These are phyloP conservation scores for Paspalum notatum DNA, from an alignment of 176 grass and related monocot genomes.

Conservation along the genomic window DNA sequence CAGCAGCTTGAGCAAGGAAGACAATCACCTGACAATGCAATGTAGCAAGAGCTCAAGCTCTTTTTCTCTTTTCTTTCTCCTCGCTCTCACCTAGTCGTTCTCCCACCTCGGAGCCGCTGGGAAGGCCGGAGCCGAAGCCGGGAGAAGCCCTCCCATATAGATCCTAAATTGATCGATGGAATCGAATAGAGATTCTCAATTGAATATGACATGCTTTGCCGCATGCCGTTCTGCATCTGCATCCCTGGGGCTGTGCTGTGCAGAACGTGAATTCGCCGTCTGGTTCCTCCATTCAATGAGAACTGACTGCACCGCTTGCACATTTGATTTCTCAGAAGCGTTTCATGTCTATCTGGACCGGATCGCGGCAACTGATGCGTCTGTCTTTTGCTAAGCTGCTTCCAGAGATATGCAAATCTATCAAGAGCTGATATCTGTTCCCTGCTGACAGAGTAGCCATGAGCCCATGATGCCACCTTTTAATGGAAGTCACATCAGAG, in stretches of 20 bases:
- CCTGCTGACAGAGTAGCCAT: not conserved
- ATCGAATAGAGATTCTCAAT: not conserved
- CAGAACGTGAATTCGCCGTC: constrained; percentile 18
- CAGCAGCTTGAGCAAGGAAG: too few relatives aligned
- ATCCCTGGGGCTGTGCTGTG: constrained; percentile 22
- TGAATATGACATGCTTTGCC: constrained; percentile 20
- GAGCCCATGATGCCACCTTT: not conserved
- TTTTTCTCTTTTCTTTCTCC: too few relatives aligned
- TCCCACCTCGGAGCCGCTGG: too few relatives aligned
- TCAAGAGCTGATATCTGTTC: not conserved
- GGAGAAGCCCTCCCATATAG: too few relatives aligned
- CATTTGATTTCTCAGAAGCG: constrained; percentile 11
- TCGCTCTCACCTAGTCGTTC: too few relatives aligned
- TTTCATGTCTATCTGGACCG: constrained; percentile 9
- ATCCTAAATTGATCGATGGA: not conserved
- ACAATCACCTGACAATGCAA: too few relatives aligned
- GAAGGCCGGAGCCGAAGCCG: too few relatives aligned
- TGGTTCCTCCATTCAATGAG: constrained; percentile 12
- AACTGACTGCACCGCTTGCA: constrained; percentile 1
- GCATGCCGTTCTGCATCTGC: not conserved
- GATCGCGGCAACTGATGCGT: not conserved
- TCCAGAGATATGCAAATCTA: not conserved
- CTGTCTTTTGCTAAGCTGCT: constrained; percentile 5
- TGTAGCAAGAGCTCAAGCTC: too few relatives aligned
- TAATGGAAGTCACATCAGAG: not conserved